These are phyloP conservation scores for Physocladia obscura DNA, from an alignment of 192 early-diverging fungal species.

Conservation along the genomic window DNA sequence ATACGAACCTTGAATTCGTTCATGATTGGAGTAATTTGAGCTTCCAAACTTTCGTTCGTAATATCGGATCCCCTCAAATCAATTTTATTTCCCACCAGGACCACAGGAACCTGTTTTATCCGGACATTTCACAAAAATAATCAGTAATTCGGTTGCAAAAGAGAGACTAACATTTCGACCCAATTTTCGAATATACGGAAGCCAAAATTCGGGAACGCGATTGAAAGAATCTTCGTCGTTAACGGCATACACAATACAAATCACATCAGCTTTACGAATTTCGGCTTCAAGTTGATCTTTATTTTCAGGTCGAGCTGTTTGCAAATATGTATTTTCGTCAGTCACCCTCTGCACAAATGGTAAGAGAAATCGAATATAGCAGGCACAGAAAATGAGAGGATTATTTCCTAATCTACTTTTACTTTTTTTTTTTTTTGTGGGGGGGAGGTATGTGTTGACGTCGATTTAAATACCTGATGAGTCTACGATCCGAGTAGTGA, in stretches of 20 bases:
- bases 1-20: constrained; percentile 88
- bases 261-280: constrained; percentile 95
- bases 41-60: constrained; percentile 82
- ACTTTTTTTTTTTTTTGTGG: background rate
- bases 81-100: constrained; percentile 91
- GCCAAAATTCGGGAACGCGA: constrained; percentile 84
- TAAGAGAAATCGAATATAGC: too few species aligned
- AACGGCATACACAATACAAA: constrained; percentile 96
- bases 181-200: constrained; percentile 86
- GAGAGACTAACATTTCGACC: constrained; percentile 79
- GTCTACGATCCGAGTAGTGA: constrained; percentile 96
- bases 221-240: constrained; percentile 82
- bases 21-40: constrained; percentile 97
- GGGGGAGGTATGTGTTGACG: background rate
- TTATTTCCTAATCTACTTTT: background rate
- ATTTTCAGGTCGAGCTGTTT: constrained; percentile 84
- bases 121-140: background rate
- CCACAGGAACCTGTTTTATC: constrained; percentile 73
- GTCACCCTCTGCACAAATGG: background rate
- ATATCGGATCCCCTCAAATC: constrained; percentile 82
- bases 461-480: constrained; percentile 73
- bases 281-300: constrained; percentile 86
- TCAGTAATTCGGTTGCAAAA: background rate
- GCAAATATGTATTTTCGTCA: background rate
- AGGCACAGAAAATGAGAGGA: constrained; percentile 5